Base-by-base conservation (phyloP, 306 rosid species). In the Crotalaria pallida region DNA sequence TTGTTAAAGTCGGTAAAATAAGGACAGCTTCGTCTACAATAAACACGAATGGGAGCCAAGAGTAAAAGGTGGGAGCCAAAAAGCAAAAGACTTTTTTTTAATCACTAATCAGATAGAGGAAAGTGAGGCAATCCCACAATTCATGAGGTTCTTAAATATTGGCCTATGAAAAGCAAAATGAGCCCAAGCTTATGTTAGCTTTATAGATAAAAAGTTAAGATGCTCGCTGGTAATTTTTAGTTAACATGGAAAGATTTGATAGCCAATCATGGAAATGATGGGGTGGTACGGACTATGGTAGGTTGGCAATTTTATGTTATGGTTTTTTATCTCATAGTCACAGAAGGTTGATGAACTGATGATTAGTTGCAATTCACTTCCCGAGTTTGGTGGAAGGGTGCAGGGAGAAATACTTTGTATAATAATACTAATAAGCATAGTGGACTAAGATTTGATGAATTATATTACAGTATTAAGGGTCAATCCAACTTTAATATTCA, bases 251-350 rank as follows among this genome's bases (percentile, higher is more conserved):
- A 58, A 43, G 69, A 63, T 64, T 82, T 74, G 18, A 47, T 41
- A n/a, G 19, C 38, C 80, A 69, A 74, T 69, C 69, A 69, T 75
- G 43, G 47, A 17, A 77, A 69, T 68, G 71, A 68, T 45, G 57
- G 26, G 58, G 17, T 44, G 4, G 81, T 75, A 74, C 78, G 80
- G 72, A 58, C 38, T 1, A 16, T 24, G 45, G 43, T 44, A 11
- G 62, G 49, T 18, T 3, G 33, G 33, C 43, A 65, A 34, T 43
- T 56, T 31, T 48, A 44, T 69, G 67, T 31, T 65, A 58, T 23
- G 50, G 33, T 51, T 52, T 43, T 62, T 4, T 13, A 58, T 4
- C 10, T 10, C n/a, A 7, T 19, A 8, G 38, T 40, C 17, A 21
- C 19, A 34, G 15, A 71, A n/a, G n/a, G n/a, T n/a, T n/a, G n/a